Evolutionary conservation across 108 stramenopile species (phyloP), one percentile per base, ranked within the genome.

Genomic region (Licmophora abbreviata): DNA sequence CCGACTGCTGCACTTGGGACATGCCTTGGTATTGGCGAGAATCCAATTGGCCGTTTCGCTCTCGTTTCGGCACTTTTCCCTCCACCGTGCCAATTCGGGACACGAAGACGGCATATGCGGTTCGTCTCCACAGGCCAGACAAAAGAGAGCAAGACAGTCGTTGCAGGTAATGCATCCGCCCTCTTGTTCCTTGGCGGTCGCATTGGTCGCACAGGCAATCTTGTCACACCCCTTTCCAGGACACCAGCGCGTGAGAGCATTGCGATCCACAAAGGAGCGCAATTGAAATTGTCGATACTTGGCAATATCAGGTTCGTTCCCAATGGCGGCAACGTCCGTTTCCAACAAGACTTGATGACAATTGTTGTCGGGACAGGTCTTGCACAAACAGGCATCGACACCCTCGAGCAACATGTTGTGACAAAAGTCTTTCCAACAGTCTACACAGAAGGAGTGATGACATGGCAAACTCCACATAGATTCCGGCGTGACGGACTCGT

Each of bases 41-140:
- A 97, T 98, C 97, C 96, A 99, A 68, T 97, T 97, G 42, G 95
- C 96, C 7, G 96, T 99, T 73, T 99, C 96, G 30, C 77, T 81
- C 71, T 97, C 96, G 58, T 94, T 95, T 26, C 74, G 61, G 66
- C 94, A 95, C 71, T 97, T 97, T 60, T 95, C 95, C 29, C 76
- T 71, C 98, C 98, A 99, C 40, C 32, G 26, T 17, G 66, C 74
- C 28, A 97, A 65, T 31, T 83, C 81, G 33, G 61, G 63, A 59
- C 98, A 99, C 9, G 40, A 48, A 10, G 65, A 58, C 18, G 99
- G 99, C 25, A 88, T 73, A 56, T 99, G 99, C 0, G 97, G 95
- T 61, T 97, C 97, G 43, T 90, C 83, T 17, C 89, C 92, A 66
- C 97, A 98, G 17, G 75, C 54, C 54, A 97, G 57, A 55, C 95